Conservation (phyloP, 495 filamentous ascomycete genomes). For the Chaetomidium leptoderma region DNA sequence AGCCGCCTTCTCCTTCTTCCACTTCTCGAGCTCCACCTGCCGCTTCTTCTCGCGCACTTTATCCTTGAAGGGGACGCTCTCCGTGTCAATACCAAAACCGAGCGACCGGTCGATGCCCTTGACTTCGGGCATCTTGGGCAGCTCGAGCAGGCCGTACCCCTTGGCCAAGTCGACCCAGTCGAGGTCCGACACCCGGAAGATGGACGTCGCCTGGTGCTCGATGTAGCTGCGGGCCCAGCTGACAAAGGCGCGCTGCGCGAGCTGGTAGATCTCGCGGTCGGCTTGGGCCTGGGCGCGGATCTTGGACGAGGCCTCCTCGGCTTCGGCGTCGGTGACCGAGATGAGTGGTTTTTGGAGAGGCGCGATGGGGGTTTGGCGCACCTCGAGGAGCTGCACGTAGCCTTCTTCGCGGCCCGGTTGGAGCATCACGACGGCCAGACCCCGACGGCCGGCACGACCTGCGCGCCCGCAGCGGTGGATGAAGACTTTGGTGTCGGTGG, state of each 20-base stretch:
- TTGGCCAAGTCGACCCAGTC: constrained; percentile 78
- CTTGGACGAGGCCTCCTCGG: constrained; percentile 43
- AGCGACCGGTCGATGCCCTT: constrained; percentile 67
- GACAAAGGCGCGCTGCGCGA: constrained; percentile 85
- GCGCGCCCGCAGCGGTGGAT: constrained; percentile 92
- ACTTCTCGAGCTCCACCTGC: constrained; percentile 41
- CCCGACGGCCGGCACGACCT: constrained; percentile 80
- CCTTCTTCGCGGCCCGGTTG: constrained; percentile 80
- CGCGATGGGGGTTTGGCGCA: constrained; percentile 82
- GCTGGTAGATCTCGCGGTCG: constrained; percentile 83
- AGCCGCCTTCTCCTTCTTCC: constrained; percentile 28
- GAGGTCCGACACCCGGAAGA: constrained; percentile 78
- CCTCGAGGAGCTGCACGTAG: constrained; percentile 79
- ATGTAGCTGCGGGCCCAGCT: constrained; percentile 87
- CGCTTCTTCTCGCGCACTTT: constrained; percentile 70
- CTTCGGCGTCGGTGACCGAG: constrained; percentile 53
- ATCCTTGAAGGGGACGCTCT: constrained; percentile 66
- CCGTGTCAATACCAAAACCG: constrained; percentile 79
- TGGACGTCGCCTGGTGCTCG: constrained; percentile 85
- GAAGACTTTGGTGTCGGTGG: constrained; percentile 89
- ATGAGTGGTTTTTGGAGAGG: constrained; percentile 51
- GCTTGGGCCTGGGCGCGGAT: constrained; percentile 59
- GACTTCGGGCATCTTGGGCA: constrained; percentile 94
- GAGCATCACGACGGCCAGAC: constrained; percentile 79
- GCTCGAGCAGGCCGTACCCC: constrained; percentile 72